These are phyloP conservation scores for Dendrobium officinale DNA, from an alignment of 106 monocot species.

Conservation along the genomic window DNA sequence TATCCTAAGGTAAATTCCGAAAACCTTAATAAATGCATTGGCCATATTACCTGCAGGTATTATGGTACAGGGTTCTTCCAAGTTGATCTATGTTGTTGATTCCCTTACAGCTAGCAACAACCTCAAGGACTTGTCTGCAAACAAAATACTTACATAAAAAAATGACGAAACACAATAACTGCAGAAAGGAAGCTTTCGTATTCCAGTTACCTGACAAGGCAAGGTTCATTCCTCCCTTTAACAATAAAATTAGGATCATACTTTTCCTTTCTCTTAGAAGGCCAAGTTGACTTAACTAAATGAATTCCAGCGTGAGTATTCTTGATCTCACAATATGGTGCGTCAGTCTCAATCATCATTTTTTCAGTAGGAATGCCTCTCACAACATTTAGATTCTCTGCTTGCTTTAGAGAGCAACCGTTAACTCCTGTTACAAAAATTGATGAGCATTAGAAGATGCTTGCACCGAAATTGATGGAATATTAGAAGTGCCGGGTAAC, in stretches of 20 bases:
- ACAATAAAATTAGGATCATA: slow-evolving; percentile 64
- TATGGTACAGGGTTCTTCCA: slow-evolving; percentile 66
- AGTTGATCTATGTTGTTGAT: slow-evolving; percentile 49
- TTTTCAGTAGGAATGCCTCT: slow-evolving; percentile 72
- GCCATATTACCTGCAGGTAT: slow-evolving; percentile 75
- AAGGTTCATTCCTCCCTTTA: slow-evolving; percentile 96
- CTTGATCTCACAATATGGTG: slow-evolving; percentile 96
- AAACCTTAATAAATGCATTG: neutral
- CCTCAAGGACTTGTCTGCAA: slow-evolving; percentile 95
- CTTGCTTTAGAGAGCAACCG: slow-evolving; percentile 87
- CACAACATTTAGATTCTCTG: slow-evolving; percentile 69
- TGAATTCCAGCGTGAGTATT: slow-evolving; percentile 89
- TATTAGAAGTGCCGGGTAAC: neutral
- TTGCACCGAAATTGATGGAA: neutral
- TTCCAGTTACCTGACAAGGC: slow-evolving; percentile 60
- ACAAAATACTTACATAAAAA: neutral
- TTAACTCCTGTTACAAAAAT: slow-evolving; percentile 55
- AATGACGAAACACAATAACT: neutral
- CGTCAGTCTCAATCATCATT: slow-evolving; percentile 99
- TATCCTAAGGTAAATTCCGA: neutral
- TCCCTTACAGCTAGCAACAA: slow-evolving; percentile 82
- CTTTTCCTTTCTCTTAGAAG: slow-evolving; percentile 96
- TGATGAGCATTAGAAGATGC: neutral
- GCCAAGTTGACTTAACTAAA: slow-evolving; percentile 79
- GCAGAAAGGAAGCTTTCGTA: neutral